Conservation (phyloP, 2,329 filamentous ascomycete species). For the Arthrocladium fulminans region DNA sequence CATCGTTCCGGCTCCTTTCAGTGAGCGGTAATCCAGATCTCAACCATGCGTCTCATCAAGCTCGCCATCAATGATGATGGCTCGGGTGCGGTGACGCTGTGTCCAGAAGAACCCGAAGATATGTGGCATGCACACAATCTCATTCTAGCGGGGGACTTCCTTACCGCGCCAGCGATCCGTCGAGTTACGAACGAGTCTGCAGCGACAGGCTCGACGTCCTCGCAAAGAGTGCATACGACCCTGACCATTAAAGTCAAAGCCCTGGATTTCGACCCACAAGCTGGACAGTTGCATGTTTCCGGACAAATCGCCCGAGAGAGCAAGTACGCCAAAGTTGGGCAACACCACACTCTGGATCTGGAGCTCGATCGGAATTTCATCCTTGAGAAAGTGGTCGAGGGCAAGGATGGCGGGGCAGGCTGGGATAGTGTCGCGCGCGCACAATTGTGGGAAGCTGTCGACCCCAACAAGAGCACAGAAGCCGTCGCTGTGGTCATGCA, state of each 20-base stretch:
- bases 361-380: slow-evolving; percentile 83
- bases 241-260: slow-evolving; percentile 57
- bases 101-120: slow-evolving; percentile 65
- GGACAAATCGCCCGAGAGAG: slow-evolving; percentile 60
- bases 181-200: slow-evolving; percentile 52
- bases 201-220: slow-evolving; percentile 52
- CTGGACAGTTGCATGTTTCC: slow-evolving; percentile 58
- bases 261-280: slow-evolving; percentile 62
- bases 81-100: slow-evolving; percentile 56
- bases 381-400: slow-evolving; percentile 64
- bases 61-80: slow-evolving; percentile 58
- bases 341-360: slow-evolving; percentile 67
- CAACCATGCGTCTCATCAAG: slow-evolving; percentile 56
- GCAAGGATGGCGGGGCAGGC: slow-evolving; percentile 39
- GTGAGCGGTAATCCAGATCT: too few relatives aligned
- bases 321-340: slow-evolving; percentile 56
- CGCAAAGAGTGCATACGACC: slow-evolving; percentile 55
- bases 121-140: slow-evolving; percentile 75
- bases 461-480: slow-evolving; percentile 69
- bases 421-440: slow-evolving; percentile 87
- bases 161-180: slow-evolving; percentile 58
- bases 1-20: too few relatives aligned
- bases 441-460: slow-evolving; percentile 68
- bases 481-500: slow-evolving; percentile 90
- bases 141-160: slow-evolving; percentile 55